These are phyloP conservation scores for Myriosclerotinia duriaeana DNA, from an alignment of 2,329 filamentous ascomycete genomes.

Conservation along the genomic window DNA sequence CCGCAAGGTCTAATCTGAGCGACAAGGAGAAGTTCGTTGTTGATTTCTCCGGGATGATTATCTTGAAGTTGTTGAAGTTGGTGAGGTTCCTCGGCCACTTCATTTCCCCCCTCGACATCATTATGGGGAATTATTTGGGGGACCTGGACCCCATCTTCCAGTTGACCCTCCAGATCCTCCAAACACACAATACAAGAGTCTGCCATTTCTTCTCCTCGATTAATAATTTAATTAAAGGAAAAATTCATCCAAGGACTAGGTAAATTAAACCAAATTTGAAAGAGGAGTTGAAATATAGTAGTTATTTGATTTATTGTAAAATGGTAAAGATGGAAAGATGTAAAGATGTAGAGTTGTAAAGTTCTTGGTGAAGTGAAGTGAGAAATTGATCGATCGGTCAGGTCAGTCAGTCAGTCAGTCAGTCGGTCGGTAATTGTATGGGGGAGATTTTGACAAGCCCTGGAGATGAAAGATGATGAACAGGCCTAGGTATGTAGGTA, in stretches of 20 bases:
- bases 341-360: no score
- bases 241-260: not conserved
- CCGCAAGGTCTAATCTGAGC: conserved; percentile 73
- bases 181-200: conserved; percentile 72
- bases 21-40: conserved; percentile 42
- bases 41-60: conserved; percentile 28
- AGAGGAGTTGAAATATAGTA: no score
- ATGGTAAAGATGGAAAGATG: no score
- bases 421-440: no score
- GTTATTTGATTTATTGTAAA: no score
- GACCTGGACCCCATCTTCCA: conserved; percentile 1
- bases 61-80: conserved; percentile 31
- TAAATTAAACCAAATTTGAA: no score
- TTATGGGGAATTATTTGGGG: conserved; percentile 25
- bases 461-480: no score
- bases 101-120: conserved; percentile 31
- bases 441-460: no score
- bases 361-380: no score
- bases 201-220: conserved; percentile 42
- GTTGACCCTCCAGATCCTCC: conserved; percentile 51
- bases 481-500: no score
- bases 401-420: no score
- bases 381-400: no score
- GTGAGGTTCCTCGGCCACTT: conserved; percentile 30
- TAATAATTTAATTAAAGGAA: not conserved